Evolutionary conservation across 2,329 filamentous ascomycete genomes (phyloP), one percentile per base, ranked within the genome.

Genomic region (Aspergillus terreus): DNA sequence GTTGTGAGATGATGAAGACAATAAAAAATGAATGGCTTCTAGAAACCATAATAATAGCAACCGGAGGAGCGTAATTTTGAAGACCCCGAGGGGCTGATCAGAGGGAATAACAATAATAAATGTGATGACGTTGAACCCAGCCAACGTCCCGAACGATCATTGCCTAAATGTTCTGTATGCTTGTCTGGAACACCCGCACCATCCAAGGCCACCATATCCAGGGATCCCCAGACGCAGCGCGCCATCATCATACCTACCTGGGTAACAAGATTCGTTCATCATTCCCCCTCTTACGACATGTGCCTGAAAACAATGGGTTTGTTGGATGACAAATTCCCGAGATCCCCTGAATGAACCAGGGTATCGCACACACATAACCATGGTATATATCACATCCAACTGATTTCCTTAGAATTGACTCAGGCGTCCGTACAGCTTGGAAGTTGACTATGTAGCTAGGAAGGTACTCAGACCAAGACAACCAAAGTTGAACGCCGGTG

Each of bases 301-400:
- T 38, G 2, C 35, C 14, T 38, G 14, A 17, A 5, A n/a, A 42
- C 17, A 42, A 42, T 42, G 40, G 40, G 15, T 23, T 42, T 42
- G 40, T 42, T 42, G 40, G 40, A 42, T 42, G 40, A 42, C 40
- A 42, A 42, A 42, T 42, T 42, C 40, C 40, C 40, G 17, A 42
- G 40, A 42, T 25, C 11, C 15, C 19, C 19, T 42, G 40, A 17
- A 42, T 38, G 40, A 42, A 42, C 40, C 40, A 30, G 9, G 6
- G 27, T 11, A 6, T 30, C 27, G 27, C 27, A 30, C 27, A 9
- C 27, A 9, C 27, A 30, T 30, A 30, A 30, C 27, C 11, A 30
- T 2, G 3, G 19, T 19, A 9, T 3, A 7, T 9, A 30, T 11
- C 27, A 10, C 7, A 9, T 30, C 9, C 27, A 30, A 10, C 27